Conservation (phyloP, 2,329 filamentous ascomycete species). For the Septoria petroselini region DNA sequence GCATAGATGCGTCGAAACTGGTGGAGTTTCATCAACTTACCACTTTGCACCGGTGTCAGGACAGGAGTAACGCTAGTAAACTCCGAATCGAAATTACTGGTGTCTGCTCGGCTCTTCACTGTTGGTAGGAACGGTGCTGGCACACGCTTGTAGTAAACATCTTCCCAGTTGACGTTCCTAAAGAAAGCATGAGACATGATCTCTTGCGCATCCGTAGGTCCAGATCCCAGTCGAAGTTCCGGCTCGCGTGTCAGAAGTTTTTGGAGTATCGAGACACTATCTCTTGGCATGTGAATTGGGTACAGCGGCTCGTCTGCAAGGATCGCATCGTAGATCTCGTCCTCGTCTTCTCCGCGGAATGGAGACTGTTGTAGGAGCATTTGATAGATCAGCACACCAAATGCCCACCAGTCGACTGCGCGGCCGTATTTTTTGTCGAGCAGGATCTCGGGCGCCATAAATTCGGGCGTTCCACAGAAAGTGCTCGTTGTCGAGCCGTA, state of each 20-base stretch:
- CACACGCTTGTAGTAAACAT: constrained; percentile 93
- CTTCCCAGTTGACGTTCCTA: constrained; percentile 96
- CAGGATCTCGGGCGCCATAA: constrained; percentile 98
- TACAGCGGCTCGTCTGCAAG: constrained; percentile 95
- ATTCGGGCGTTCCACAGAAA: constrained; percentile 98
- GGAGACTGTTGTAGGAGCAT: constrained; percentile 99
- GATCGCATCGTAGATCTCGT: constrained; percentile 99
- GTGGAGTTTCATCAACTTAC: constrained; percentile 55
- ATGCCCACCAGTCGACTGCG: constrained; percentile 99
- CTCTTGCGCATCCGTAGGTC: constrained; percentile 94
- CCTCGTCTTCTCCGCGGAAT: constrained; percentile 97
- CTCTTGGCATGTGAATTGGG: constrained; percentile 96
- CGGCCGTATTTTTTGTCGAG: constrained; percentile 98
- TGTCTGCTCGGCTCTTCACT: constrained; percentile 90
- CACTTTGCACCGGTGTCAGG: constrained; percentile 92
- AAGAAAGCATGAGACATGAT: constrained; percentile 99
- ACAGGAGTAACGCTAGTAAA: constrained; percentile 98
- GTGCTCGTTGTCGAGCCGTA: constrained; percentile 95
- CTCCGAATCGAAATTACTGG: constrained; percentile 98
- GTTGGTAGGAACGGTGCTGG: constrained; percentile 83
- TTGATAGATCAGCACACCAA: constrained; percentile 97
- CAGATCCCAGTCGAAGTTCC: constrained; percentile 85
- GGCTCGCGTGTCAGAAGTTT: constrained; percentile 95
- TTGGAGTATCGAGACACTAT: constrained; percentile 95
- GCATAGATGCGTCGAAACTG: constrained; percentile 6